Conservation (phyloP, 192 early-diverging fungal species). For the Martensiomyces pterosporus region DNA sequence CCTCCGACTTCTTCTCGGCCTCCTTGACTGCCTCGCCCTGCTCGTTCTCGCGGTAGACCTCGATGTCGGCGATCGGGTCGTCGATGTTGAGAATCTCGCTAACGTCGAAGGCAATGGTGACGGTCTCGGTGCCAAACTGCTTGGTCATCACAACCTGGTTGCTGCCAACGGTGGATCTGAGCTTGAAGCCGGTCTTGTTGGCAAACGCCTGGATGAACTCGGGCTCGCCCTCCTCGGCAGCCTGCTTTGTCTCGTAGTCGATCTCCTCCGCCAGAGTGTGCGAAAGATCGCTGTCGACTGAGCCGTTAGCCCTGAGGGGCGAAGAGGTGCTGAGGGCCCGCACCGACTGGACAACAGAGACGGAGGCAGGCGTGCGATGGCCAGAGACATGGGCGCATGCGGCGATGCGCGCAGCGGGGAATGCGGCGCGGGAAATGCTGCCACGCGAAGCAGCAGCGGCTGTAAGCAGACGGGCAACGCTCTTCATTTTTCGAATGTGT, state of each 20-base stretch:
- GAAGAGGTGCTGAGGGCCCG: conserved; percentile 35
- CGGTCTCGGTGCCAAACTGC: conserved; percentile 87
- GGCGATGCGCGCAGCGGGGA: background rate
- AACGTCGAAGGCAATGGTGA: conserved; percentile 83
- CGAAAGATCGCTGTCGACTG: conserved; percentile 65
- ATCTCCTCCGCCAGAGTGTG: conserved; percentile 72
- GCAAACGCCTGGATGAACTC: conserved; percentile 74
- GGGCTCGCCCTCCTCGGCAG: conserved; percentile 54
- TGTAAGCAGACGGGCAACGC: conserved; percentile 15
- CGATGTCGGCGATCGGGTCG: conserved; percentile 60
- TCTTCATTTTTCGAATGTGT: conserved; percentile 20
- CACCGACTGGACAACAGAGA: conserved; percentile 3
- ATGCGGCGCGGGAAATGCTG: background rate
- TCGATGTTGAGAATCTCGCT: conserved; percentile 79
- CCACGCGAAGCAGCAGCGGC: conserved; percentile 7
- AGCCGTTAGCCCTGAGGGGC: conserved; percentile 26
- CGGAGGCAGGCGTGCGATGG: background rate
- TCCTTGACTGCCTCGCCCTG: conserved; percentile 52
- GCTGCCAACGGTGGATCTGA: conserved; percentile 73
- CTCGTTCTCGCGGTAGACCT: conserved; percentile 53
- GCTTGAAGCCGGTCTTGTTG: conserved; percentile 60
- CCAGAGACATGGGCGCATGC: background rate
- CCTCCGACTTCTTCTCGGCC: conserved; percentile 62
- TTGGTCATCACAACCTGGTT: conserved; percentile 78
- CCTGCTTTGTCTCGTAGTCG: conserved; percentile 64